Base-by-base conservation (phyloP, 1,139 yeast genomes). In the Geotrichum carabidarum region DNA sequence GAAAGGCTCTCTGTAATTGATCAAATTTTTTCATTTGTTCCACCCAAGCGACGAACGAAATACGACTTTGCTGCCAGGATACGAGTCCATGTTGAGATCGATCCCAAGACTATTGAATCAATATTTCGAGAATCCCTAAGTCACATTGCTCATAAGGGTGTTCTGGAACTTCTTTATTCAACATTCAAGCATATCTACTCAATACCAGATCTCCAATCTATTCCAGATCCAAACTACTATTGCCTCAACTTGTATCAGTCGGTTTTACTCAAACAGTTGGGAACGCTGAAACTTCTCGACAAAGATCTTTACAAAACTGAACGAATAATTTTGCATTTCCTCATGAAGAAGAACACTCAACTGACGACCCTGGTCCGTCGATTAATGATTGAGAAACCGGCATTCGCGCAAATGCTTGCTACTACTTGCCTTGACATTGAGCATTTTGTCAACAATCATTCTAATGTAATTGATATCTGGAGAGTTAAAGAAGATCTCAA, bases 261-360 rank as follows among this genome's bases (percentile, higher is more conserved):
- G 4, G 34, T 53, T 27, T n/a, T 56, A n/a, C 41, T 56, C 32
- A 48, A 50, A 32, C 53, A 47, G 31, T 30, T 31, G 8, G 58
- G 58, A 6, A 54, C 57, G 7, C 48, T 56, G 14, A 12, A 73
- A 80, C 1, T 68, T 74, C 55, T 57, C 36, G 57, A 59, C 38
- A 42, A 14, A 14, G 45, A 50, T 6, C 43, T 50, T 8, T 47
- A 54, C 46, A 50, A 49, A 32, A 27, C 40, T 1, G 63, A 61
- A 48, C 51, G 64, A 32, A 34, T 48, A 1, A 55, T 61, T 34
- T 56, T 51, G 50, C 47, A 18, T 30, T 49, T 22, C 18, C 41
- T 46, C 15, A 50, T 49, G 48, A 38, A 45, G 49, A 30, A 9
- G 18, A 38, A 18, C 36, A 41, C 51, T 5, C 45, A 46, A 17